Base-by-base conservation (phyloP, 352 stramenopile species). In the Globisporangium sylvaticum region DNA sequence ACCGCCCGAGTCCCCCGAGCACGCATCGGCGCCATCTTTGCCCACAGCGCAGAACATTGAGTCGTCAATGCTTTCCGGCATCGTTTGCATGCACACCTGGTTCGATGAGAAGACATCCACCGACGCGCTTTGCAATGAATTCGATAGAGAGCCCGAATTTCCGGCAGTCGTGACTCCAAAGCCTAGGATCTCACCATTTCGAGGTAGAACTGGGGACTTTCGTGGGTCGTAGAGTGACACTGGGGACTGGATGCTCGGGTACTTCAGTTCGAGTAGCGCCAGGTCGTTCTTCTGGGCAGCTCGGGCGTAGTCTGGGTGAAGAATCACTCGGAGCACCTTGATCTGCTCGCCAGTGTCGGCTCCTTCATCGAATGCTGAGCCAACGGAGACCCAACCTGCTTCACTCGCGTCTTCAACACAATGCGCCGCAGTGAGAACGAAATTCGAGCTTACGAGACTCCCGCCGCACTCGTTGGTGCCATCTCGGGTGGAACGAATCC, bases 11-110 rank as follows among this genome's bases (percentile, higher is more conserved):
- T 62, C 56, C n/a, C 56, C 56, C 44, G 31, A 20, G 32, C 56
- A 52, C 18, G 56, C 56, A 27, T 62, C 32, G 10, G 56, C 56
- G 10, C 31, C 32, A 29, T n/a, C n/a, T 18, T 52, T 44, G 12
- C 56, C 56, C 8, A 34, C 2, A 22, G 56, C 56, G 6, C 56
- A 62, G 32, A 62, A 44, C 56, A 62, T 62, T n/a, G 56, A 62
- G 32, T 29, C 32, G 56, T 62, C 56, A 20, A 62, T 25, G 9
- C 10, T 20, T 8, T 31, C 12, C n/a, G 22, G 56, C 5, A 44
- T 12, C 10, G 24, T 5, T 1, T 44, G 31, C 31, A 42, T 44
- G n/a, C 56, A 62, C 8, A 12, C 8, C 2, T 14, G 56, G 29
- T 42, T 48, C 56, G 56, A 50, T 7, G 56, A 31, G 9, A 50